Percentiles rank a stretch among this genome's conserved stretches.
phyloP scores from a whole-genome alignment of 1,284 basidiomycete genomes.

The Psilocybe mexicana region DNA sequence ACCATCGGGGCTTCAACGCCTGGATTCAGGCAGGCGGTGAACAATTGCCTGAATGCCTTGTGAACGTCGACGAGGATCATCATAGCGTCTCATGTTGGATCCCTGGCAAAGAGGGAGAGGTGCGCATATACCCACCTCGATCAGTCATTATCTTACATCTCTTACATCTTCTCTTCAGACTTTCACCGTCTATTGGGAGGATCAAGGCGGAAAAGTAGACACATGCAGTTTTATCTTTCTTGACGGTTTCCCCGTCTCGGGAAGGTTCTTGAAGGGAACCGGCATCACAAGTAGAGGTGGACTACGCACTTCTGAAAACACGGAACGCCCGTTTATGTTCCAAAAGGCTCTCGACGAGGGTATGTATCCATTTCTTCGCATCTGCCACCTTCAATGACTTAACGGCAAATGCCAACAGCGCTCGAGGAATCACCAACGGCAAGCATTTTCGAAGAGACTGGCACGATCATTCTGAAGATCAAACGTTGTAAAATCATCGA shows the following conservation, averaged over 20 bases:
- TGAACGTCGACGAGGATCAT: slow-evolving; percentile 41
- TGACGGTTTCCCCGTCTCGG: slow-evolving; percentile 59
- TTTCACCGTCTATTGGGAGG: slow-evolving; percentile 63
- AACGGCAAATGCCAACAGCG: neutral
- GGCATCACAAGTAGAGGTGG: slow-evolving; percentile 49
- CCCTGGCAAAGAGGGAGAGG: slow-evolving; percentile 56
- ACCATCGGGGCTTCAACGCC: slow-evolving; percentile 60
- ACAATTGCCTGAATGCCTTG: slow-evolving; percentile 52
- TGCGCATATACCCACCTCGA: slow-evolving; percentile 24
- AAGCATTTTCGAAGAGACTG: slow-evolving; percentile 39
- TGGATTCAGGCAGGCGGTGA: slow-evolving; percentile 58
- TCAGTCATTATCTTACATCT: too few relatives aligned
- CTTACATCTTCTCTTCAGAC: slow-evolving; percentile 30
- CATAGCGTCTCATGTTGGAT: slow-evolving; percentile 65
- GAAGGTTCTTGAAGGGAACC: slow-evolving; percentile 56
- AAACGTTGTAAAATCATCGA: slow-evolving; percentile 41
- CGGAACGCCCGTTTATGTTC: slow-evolving; percentile 61
- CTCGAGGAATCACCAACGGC: slow-evolving; percentile 18
- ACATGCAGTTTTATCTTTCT: slow-evolving; percentile 59
- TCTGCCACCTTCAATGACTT: neutral
- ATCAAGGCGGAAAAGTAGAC: slow-evolving; percentile 50
- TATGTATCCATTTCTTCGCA: slow-evolving; percentile 8
- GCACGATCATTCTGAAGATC: slow-evolving; percentile 57
- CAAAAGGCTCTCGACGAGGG: slow-evolving; percentile 39
- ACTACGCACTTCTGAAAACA: slow-evolving; percentile 42